These are phyloP conservation scores for Aspergillus luchuensis DNA, from an alignment of 2,329 filamentous ascomycete species.

Conservation along the genomic window DNA sequence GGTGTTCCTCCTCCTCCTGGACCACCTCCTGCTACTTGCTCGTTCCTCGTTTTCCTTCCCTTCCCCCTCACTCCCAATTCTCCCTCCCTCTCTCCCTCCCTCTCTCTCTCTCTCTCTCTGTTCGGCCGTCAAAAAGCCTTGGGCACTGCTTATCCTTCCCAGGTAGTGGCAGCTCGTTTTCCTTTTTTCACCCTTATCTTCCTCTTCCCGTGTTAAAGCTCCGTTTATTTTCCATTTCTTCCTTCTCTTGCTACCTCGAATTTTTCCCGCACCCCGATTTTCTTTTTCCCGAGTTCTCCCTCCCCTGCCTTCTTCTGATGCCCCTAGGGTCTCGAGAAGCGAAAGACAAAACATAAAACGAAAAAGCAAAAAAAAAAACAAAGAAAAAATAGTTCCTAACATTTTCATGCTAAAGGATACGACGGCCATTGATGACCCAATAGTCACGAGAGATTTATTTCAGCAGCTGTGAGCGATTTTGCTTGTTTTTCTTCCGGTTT, in stretches of 20 bases:
- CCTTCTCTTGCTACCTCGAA: slow-evolving; percentile 5
- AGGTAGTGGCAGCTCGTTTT: slow-evolving; percentile 22
- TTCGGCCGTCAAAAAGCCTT: slow-evolving; percentile 10
- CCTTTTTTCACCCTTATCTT: slow-evolving; percentile 5
- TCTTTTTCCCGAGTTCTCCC: slow-evolving; percentile 18
- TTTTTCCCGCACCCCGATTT: slow-evolving; percentile 9
- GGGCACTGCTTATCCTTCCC: slow-evolving; percentile 13
- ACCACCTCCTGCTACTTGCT: slow-evolving; percentile 14
- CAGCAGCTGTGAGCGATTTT: slow-evolving; percentile 22
- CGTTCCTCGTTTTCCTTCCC: slow-evolving; percentile 16
- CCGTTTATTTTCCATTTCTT: slow-evolving; percentile 17
- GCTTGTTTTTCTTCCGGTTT: slow-evolving; percentile 12
- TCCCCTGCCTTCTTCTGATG: slow-evolving; percentile 15
- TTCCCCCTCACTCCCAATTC: slow-evolving; percentile 3
- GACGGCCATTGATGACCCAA: slow-evolving; percentile 21
- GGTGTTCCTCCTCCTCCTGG: slow-evolving; percentile 16
- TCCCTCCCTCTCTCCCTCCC: not conserved
- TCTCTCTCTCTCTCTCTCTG: not conserved
- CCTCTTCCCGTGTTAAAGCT: slow-evolving; percentile 6
- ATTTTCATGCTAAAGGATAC: slow-evolving; percentile 16
- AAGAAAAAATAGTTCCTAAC: slow-evolving; percentile 15
- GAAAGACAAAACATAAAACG: not conserved
- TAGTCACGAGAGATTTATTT: slow-evolving; percentile 24
- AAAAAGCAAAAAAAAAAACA: slow-evolving; percentile 12
- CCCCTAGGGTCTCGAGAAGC: slow-evolving; percentile 9